phyloP scores from a whole-genome alignment of 805 yeast species.

The Grigorovia humatica region DNA sequence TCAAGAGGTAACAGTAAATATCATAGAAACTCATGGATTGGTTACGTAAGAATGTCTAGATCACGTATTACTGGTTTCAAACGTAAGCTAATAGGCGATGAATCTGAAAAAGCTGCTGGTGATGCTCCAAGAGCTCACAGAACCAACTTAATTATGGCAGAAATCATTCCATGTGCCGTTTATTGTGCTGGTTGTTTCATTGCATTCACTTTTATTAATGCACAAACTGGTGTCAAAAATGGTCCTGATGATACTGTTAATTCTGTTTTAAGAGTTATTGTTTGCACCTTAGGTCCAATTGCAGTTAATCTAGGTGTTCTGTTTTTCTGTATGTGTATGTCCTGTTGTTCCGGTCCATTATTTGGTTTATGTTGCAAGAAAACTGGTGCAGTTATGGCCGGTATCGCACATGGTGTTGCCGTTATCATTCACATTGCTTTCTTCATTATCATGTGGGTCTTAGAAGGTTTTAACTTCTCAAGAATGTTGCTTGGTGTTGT shows the following conservation, averaged over 20 bases:
- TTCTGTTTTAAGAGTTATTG: constrained; percentile 59
- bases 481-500: constrained; percentile 80
- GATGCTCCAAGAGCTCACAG: constrained; percentile 78
- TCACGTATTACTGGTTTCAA: constrained; percentile 81
- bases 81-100: constrained; percentile 60
- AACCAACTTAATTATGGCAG: constrained; percentile 60
- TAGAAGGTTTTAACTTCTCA: constrained; percentile 84
- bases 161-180: constrained; percentile 57
- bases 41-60: constrained; percentile 71
- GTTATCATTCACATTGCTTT: constrained; percentile 78
- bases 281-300: constrained; percentile 85
- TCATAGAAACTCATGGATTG: constrained; percentile 86
- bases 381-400: constrained; percentile 93
- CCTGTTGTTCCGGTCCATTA: constrained; percentile 97
- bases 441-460: constrained; percentile 94
- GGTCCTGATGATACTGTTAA: constrained; percentile 44
- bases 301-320: constrained; percentile 81
- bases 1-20: constrained; percentile 85
- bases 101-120: constrained; percentile 75
- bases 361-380: constrained; percentile 92
- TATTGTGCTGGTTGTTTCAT: constrained; percentile 73
- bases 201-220: constrained; percentile 73
- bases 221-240: constrained; percentile 69
- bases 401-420: constrained; percentile 89
- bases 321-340: constrained; percentile 63